Conservation (phyloP, 116 monocot genomes). For the Dioscorea cayenensis region DNA sequence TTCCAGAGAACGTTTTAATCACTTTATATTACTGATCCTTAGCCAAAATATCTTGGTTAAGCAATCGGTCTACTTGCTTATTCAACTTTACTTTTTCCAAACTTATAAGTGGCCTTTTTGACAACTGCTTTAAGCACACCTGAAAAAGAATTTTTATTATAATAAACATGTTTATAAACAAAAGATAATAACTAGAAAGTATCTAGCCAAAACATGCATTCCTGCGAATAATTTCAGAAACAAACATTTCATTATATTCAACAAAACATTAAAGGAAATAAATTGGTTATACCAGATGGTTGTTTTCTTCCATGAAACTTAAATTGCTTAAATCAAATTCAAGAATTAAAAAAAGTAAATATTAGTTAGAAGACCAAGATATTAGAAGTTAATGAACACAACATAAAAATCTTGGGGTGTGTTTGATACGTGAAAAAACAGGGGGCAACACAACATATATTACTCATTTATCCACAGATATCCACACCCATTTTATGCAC, state of each 20-base stretch:
- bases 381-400: not conserved
- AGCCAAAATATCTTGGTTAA: constrained; percentile 33
- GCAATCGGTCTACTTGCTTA: constrained; percentile 44
- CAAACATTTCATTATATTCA: too few species aligned
- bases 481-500: too few species aligned
- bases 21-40: constrained; percentile 81
- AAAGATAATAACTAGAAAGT: too few species aligned
- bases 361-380: not conserved
- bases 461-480: too few species aligned
- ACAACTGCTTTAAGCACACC: constrained; percentile 68
- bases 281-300: too few species aligned
- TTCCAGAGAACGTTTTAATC: not conserved
- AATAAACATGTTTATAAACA: too few species aligned
- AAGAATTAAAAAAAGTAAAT: not conserved
- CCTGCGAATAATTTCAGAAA: too few species aligned
- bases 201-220: too few species aligned
- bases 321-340: not conserved
- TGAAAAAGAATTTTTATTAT: constrained; percentile 1
- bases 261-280: too few species aligned
- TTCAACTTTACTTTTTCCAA: constrained; percentile 25
- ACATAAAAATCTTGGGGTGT: not conserved
- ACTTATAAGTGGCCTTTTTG: constrained; percentile 38
- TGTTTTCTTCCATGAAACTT: too few species aligned
- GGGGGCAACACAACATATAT: too few species aligned
- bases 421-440: not conserved